Conservation (phyloP, 768 basidiomycete genomes). For the Collybia mongolica region DNA sequence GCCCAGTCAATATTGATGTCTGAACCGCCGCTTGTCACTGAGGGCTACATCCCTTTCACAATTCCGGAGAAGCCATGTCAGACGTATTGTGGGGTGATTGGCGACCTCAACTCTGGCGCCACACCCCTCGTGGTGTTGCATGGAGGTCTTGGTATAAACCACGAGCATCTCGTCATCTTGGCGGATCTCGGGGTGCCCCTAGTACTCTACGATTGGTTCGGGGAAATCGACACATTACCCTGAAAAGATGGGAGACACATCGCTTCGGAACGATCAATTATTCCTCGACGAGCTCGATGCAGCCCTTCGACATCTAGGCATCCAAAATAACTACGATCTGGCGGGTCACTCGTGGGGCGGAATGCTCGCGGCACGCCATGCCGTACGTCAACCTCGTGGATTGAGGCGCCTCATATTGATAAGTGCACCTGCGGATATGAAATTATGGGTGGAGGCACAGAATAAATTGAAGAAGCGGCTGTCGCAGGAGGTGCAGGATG, state of each 20-base stretch:
- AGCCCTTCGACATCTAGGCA: constrained; percentile 41
- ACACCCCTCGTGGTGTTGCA: constrained; percentile 51
- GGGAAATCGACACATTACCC: constrained; percentile 57
- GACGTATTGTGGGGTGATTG: constrained; percentile 53
- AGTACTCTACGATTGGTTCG: constrained; percentile 57
- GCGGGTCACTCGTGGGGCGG: constrained; percentile 55
- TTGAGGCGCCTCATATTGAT: constrained; percentile 44
- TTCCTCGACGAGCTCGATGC: constrained; percentile 51
- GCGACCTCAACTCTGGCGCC: constrained; percentile 33
- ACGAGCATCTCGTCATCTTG: constrained; percentile 13
- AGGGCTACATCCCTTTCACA: constrained; percentile 5
- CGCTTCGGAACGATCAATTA: constrained; percentile 51
- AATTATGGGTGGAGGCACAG: constrained; percentile 31
- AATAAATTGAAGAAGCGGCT: constrained; percentile 30
- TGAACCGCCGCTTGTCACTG: background rate
- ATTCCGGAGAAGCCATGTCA: constrained; percentile 20
- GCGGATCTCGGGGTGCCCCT: constrained; percentile 12
- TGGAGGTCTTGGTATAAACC: constrained; percentile 51
- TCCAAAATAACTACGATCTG: constrained; percentile 42
- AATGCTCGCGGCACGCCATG: constrained; percentile 43
- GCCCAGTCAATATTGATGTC: no score
- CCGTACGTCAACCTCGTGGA: constrained; percentile 39
- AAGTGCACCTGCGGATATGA: constrained; percentile 42
- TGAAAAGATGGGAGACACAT: constrained; percentile 35
- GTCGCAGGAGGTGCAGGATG: constrained; percentile 38